A percentile compares a stretch with the other conserved stretches of the same genome.
Evolutionary conservation across 305 asterid genomes (phyloP).

Genomic region (Ruellia speciosa): DNA sequence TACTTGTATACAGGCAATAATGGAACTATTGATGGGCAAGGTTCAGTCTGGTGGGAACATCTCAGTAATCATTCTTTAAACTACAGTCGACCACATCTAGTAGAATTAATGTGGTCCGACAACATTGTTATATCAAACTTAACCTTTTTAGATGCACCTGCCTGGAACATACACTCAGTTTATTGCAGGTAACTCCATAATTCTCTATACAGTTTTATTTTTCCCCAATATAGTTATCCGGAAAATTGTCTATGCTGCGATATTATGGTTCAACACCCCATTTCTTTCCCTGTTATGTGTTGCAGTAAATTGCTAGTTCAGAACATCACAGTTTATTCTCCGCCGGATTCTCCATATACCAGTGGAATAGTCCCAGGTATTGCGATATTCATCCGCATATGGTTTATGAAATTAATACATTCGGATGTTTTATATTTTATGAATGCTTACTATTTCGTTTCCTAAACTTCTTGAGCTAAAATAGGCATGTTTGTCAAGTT

Average conservation of each 20-base stretch:
- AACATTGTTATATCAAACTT: slow-evolving; percentile 75
- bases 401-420: slow-evolving; percentile 11
- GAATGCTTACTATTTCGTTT: neutral
- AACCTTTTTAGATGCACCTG: slow-evolving; percentile 84
- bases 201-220: neutral
- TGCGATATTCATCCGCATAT: neutral
- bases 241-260: neutral
- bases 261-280: too few species aligned
- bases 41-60: slow-evolving; percentile 89
- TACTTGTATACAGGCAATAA: slow-evolving; percentile 56
- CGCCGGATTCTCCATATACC: slow-evolving; percentile 73
- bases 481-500: too few species aligned
- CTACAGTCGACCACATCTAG: slow-evolving; percentile 82
- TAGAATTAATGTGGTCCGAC: slow-evolving; percentile 58
- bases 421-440: neutral
- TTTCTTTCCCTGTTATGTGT: slow-evolving; percentile 6
- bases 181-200: slow-evolving; percentile 74
- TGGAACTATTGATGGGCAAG: slow-evolving; percentile 95
- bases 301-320: slow-evolving; percentile 87
- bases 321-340: slow-evolving; percentile 72
- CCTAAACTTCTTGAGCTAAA: neutral
- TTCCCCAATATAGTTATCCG: neutral
- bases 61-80: slow-evolving; percentile 48
- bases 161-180: slow-evolving; percentile 77
- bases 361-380: slow-evolving; percentile 90